Evolutionary conservation across 2,329 filamentous ascomycete genomes (phyloP), one percentile per base, ranked within the genome.

Genomic region (Diaporthe sp.): DNA sequence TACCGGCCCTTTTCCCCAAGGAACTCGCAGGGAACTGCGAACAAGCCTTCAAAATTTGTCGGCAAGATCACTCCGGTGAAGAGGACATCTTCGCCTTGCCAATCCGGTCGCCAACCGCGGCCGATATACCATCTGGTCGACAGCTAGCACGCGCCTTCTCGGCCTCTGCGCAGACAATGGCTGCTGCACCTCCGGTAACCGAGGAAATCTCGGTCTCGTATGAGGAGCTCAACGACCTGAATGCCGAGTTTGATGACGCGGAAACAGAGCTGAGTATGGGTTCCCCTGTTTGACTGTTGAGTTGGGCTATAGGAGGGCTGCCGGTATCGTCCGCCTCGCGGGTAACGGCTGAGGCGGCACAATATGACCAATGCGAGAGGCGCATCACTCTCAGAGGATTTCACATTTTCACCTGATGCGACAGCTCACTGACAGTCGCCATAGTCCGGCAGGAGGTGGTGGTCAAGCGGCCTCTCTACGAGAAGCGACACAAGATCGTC

Each of bases 221-320:
- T 85, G 93, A 95, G 85, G 91, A 96, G 83, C 92, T 98, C 78
- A 90, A 92, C 75, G 90, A 93, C 75, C 88, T 98, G 78, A 95
- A 98, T 87, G 90, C 92, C 79, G 93, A 97, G 78, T 98, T 98
- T 81, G 92, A 96, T 76, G 91, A 96, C 80, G 92, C 92, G 49
- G 95, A 98, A 85, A 89, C 93, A 49, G 93, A 98, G 83, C 93
- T 97, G 81, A 89, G 95, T 98, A 88, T 83, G 93, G 90, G 34
- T 60, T 57, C 17, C 31, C 58, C n/a, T 72, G 55, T 7, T 22
- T 25, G 25, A n/a, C 42, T 13, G 5, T 57, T 34, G 39, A 28
- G 9, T 28, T 28, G 47, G 55, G 49, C 7, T 13, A 8, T 22
- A 17, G 17, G 4, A 22, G 12, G 34, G 25, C 28, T 65, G 49